Evolutionary conservation across 441 rosid genomes (phyloP), one percentile per base, ranked within the genome.

Genomic region (Corymbia citriodora): DNA sequence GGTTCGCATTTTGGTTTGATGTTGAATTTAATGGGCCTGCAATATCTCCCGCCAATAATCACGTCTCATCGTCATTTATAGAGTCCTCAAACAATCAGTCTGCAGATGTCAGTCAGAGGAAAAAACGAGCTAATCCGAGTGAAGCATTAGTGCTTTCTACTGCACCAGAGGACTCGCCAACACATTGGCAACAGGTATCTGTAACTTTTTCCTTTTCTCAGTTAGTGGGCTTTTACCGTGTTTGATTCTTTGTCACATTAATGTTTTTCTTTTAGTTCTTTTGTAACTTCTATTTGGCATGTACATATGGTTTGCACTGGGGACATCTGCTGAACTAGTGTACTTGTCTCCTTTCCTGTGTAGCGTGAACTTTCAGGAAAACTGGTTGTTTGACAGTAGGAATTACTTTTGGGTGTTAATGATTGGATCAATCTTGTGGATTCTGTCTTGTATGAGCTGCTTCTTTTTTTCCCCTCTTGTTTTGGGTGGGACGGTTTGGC

Each of bases 1-100:
- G 99, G 90, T 98, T 97, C 96, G 99, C 98, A 13, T 98, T 98
- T 94, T 98, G 99, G 99, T 98, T 98, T 92, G 99, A 98, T 89
- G 98, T 98, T 91, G 99, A 96, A 93, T 98, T 98, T 92, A 90
- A 92, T 54, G 94, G 93, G 88, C 96, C 95, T 48, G 91, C 95
- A 72, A 89, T 93, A 87, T 94, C 93, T 87, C 92, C 95, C 91
- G 87, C 92, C 89, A 93, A 93, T 90, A 90, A 91, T 88, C 92
- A 90, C 57, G 65, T 85, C 57, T 88, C 92, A 81, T 72, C 92
- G 82, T 89, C 92, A 83, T 88, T 92, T 63, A 79, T 88, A 87
- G 95, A 91, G 49, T 52, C 95, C 91, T 94, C 93, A 29, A 87
- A 87, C 83, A 91, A 92, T 93, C 93, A 90, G 89, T 90, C 93